Conservation (phyloP, 116 monocot genomes). For the Iris pallida region DNA sequence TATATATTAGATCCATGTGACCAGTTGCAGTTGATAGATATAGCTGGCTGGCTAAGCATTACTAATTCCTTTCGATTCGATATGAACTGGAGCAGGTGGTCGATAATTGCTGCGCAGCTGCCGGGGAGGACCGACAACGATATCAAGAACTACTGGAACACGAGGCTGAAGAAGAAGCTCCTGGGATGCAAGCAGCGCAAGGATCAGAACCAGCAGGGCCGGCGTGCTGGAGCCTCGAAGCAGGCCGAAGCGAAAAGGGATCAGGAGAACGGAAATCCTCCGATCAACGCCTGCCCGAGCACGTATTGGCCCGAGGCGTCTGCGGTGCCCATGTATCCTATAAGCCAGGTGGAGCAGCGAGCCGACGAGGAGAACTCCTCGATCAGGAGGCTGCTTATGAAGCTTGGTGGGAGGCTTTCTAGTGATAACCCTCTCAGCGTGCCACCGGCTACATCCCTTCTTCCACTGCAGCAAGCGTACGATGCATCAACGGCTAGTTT, state of each 20-base stretch:
- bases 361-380: constrained; percentile 11
- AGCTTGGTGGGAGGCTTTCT: constrained; percentile 19
- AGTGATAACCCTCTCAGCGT: neutral
- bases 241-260: constrained; percentile 2
- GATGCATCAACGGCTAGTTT: neutral
- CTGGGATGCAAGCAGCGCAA: constrained; percentile 37
- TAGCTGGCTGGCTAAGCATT: too few species aligned
- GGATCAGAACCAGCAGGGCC: neutral
- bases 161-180: constrained; percentile 55
- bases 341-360: neutral
- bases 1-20: too few species aligned
- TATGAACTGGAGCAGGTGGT: constrained; percentile 52
- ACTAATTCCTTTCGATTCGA: too few species aligned
- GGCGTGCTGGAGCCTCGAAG: neutral
- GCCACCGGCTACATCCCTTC: neutral
- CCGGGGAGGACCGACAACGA: constrained; percentile 56
- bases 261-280: neutral
- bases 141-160: constrained; percentile 65
- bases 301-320: constrained; percentile 16
- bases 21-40: too few species aligned
- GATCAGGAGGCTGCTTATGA: constrained; percentile 25
- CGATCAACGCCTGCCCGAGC: too few species aligned
- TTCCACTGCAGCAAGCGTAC: neutral
- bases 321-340: constrained; percentile 4
- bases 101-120: constrained; percentile 45